phyloP scores from a whole-genome alignment of 192 early-diverging fungal genomes.

The Backusella sp. region DNA sequence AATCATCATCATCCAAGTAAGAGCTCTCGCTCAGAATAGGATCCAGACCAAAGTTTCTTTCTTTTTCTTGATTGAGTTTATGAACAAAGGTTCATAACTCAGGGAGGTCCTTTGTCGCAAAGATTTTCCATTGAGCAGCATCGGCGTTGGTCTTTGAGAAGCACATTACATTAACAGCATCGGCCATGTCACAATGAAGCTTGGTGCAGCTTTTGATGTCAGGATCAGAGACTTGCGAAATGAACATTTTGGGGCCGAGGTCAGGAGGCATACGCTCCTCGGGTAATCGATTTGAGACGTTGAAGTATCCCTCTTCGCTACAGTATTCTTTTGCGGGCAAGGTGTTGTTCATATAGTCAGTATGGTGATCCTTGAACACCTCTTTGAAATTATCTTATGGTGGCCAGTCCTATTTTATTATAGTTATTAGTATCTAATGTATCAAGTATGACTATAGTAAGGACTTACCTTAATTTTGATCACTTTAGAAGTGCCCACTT shows the following conservation, averaged over 20 bases:
- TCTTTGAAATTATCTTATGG: conserved; percentile 56
- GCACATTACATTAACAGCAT: conserved; percentile 78
- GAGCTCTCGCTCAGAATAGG: conserved; percentile 69
- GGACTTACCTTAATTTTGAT: neutral
- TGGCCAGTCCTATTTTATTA: conserved; percentile 55
- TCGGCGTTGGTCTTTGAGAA: too few species aligned
- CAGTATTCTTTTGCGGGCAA: conserved; percentile 61
- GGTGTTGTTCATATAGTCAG: conserved; percentile 49
- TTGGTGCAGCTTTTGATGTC: neutral
- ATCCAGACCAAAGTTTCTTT: conserved; percentile 8
- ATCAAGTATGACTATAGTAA: too few species aligned
- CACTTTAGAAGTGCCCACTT: conserved; percentile 35
- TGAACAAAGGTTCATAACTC: conserved; percentile 33
- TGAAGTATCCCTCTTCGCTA: conserved; percentile 47
- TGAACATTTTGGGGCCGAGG: conserved; percentile 77
- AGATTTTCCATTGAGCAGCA: conserved; percentile 69
- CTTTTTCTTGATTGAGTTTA: conserved; percentile 15
- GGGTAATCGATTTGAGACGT: conserved; percentile 60
- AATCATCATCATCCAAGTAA: conserved; percentile 52
- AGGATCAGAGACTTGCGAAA: conserved; percentile 48
- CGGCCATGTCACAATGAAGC: conserved; percentile 67
- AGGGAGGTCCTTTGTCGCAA: conserved; percentile 33
- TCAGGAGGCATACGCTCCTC: conserved; percentile 57
- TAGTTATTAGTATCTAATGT: neutral
- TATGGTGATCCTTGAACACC: conserved; percentile 52